Conservation (phyloP, 2,329 filamentous ascomycete species). For the Aureobasidium sp. region DNA sequence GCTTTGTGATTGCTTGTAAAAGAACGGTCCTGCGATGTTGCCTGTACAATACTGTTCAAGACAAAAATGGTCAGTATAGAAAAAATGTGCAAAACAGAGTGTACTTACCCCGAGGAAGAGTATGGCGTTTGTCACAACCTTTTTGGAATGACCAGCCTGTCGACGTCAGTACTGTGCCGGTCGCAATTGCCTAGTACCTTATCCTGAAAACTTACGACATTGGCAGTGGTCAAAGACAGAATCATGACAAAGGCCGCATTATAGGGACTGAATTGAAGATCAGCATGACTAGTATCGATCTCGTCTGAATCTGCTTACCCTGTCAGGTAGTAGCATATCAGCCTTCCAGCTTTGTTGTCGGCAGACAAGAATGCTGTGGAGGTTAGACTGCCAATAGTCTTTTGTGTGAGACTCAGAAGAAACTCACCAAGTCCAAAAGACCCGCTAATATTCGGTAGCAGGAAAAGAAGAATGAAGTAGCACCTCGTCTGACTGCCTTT, state of each 20-base stretch:
- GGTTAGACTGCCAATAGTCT: not conserved
- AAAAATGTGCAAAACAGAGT: not conserved
- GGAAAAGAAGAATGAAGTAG: conserved; percentile 26
- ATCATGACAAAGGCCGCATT: conserved; percentile 44
- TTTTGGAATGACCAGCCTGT: conserved; percentile 48
- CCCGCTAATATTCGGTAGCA: conserved; percentile 51
- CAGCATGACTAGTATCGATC: conserved; percentile 22
- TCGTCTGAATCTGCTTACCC: conserved; percentile 21
- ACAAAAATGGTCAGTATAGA: not conserved
- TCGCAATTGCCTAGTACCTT: too few species aligned
- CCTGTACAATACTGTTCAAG: conserved; percentile 42
- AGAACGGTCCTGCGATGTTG: conserved; percentile 55
- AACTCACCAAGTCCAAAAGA: conserved; percentile 41
- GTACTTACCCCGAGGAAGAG: conserved; percentile 42
- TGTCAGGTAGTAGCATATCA: conserved; percentile 51
- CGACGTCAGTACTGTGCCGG: not conserved
- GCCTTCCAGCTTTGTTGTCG: conserved; percentile 42
- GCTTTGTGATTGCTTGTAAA: conserved; percentile 48
- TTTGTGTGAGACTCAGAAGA: not conserved
- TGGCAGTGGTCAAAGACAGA: conserved; percentile 39
- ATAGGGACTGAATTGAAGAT: conserved; percentile 30
- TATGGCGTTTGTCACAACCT: conserved; percentile 54
- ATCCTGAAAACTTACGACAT: conserved; percentile 33
- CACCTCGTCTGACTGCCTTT: conserved; percentile 15
- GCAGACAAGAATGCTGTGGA: conserved; percentile 38